Conservation (phyloP, 306 rosid genomes). For the Lithocarpus polystachyus region DNA sequence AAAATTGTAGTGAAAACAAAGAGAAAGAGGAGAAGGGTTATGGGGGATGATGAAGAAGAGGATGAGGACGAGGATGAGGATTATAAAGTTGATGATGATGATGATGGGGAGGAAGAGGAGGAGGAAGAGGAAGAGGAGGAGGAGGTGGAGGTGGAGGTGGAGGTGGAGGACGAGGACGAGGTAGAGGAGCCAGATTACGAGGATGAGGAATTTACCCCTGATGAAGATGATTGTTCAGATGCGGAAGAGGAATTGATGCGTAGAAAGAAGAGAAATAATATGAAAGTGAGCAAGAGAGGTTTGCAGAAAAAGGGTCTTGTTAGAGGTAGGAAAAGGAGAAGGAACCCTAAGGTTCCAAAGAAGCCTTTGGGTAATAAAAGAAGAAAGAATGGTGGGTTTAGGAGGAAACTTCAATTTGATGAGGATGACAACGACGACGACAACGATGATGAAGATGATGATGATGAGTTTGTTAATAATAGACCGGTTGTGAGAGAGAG, state of each 20-base stretch:
- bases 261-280: slow-evolving; percentile 46
- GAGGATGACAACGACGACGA: slow-evolving; percentile 29
- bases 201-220: slow-evolving; percentile 72
- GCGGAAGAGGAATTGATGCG: slow-evolving; percentile 47
- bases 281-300: slow-evolving; percentile 41
- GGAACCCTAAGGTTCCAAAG: slow-evolving; percentile 48
- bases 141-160: slow-evolving; percentile 8
- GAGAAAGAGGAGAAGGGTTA: slow-evolving; percentile 29
- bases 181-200: slow-evolving; percentile 23
- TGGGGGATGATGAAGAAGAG: slow-evolving; percentile 17
- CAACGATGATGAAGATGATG: slow-evolving; percentile 24
- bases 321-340: slow-evolving; percentile 48
- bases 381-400: slow-evolving; percentile 39
- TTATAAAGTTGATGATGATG: slow-evolving; percentile 34
- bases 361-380: slow-evolving; percentile 57
- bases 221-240: slow-evolving; percentile 73
- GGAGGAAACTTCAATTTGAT: slow-evolving; percentile 31
- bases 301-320: slow-evolving; percentile 39
- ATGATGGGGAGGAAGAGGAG: slow-evolving; percentile 27
- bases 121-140: slow-evolving; percentile 27
- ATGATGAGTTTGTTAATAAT: slow-evolving; percentile 41
- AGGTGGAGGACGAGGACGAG: slow-evolving; percentile 25
- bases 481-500: slow-evolving; percentile 25
- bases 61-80: slow-evolving; percentile 23
- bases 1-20: slow-evolving; percentile 25